Conservation (phyloP, 805 yeast genomes). For the Hanseniaspora valbyensis region DNA sequence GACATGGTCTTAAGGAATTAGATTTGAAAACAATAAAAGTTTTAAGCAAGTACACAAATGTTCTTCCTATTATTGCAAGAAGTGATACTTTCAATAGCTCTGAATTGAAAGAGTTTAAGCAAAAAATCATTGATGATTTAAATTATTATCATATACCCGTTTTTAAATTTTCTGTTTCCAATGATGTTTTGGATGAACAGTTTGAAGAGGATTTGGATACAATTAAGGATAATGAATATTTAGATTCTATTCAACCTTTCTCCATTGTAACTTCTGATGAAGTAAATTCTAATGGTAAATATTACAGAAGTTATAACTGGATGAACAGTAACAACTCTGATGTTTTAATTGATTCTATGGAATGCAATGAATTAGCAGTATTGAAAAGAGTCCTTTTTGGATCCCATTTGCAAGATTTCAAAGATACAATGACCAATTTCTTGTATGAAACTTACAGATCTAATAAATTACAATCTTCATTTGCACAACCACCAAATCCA, state of each 20-base stretch:
- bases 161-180: conserved; percentile 42
- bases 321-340: conserved; percentile 33
- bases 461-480: conserved; percentile 54
- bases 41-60: conserved; percentile 60
- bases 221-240: conserved; percentile 53
- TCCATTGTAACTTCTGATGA: conserved; percentile 59
- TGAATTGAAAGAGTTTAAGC: conserved; percentile 51
- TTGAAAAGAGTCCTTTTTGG: conserved; percentile 66
- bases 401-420: conserved; percentile 70
- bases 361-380: conserved; percentile 42
- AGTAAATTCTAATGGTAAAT: conserved; percentile 41
- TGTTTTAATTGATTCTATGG: conserved; percentile 42
- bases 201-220: conserved; percentile 40
- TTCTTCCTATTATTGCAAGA: conserved; percentile 57
- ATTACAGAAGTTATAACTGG: conserved; percentile 69
- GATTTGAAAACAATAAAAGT: conserved; percentile 64
- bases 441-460: conserved; percentile 72
- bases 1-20: conserved; percentile 66
- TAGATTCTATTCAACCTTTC: conserved; percentile 62
- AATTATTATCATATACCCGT: conserved; percentile 60
- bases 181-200: conserved; percentile 5
- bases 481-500: conserved; percentile 20
- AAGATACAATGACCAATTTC: conserved; percentile 67
- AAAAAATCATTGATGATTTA: conserved; percentile 50
- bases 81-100: conserved; percentile 59